These are phyloP conservation scores for Xanthoceras sorbifolium DNA, from an alignment of 345 rosid genomes.

Conservation along the genomic window DNA sequence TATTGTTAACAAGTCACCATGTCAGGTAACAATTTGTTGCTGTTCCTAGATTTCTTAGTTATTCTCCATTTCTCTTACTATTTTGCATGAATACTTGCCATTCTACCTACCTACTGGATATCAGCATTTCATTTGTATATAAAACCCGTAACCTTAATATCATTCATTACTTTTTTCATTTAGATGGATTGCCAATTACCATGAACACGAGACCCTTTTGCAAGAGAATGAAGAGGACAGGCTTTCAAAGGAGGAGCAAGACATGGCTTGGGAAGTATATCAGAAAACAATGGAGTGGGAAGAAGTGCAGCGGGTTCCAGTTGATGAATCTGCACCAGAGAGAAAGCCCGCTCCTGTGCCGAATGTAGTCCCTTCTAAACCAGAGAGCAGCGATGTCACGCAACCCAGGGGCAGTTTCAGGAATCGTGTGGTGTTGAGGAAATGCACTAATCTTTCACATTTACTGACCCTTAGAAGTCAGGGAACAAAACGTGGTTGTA, in stretches of 20 bases:
- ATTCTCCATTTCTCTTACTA: background rate
- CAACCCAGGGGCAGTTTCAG: slow-evolving; percentile 49
- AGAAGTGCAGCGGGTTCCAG: slow-evolving; percentile 78
- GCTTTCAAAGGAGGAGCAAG: slow-evolving; percentile 97
- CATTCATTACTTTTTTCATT: slow-evolving; percentile 9
- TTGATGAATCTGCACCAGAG: slow-evolving; percentile 51
- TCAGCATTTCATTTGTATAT: background rate
- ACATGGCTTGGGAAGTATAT: slow-evolving; percentile 99
- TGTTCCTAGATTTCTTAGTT: background rate
- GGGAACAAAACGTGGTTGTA: slow-evolving; percentile 69
- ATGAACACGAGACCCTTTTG: slow-evolving; percentile 95
- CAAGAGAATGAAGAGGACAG: slow-evolving; percentile 99
- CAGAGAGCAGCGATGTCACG: slow-evolving; percentile 25
- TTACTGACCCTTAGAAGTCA: slow-evolving; percentile 93
- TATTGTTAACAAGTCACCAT: background rate
- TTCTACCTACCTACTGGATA: background rate
- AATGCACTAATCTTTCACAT: slow-evolving; percentile 83
- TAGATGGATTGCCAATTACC: slow-evolving; percentile 94
- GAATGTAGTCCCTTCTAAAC: slow-evolving; percentile 30
- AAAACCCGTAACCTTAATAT: background rate
- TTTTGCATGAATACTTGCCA: background rate
- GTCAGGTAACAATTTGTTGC: background rate
- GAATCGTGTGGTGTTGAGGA: slow-evolving; percentile 52
- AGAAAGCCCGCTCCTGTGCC: slow-evolving; percentile 41
- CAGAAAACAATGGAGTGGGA: slow-evolving; percentile 78